Base-by-base conservation (phyloP, 164 flowering plant species). In the Aristolochia contorta region DNA sequence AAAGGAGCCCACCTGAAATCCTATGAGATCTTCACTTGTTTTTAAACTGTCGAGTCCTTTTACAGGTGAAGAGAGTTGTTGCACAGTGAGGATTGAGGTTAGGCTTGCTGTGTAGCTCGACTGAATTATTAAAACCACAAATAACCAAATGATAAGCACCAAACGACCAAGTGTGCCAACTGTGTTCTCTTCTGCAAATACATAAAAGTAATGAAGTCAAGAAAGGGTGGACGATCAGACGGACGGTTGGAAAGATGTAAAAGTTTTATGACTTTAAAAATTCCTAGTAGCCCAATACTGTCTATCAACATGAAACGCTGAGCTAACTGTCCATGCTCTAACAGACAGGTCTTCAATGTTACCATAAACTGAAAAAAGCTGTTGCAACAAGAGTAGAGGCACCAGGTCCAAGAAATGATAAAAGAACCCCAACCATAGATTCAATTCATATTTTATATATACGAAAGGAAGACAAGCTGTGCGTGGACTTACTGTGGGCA, bases 401-500 rank as follows among this genome's bases (percentile, higher is more conserved):
- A 6, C 43, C 43, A 8, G 43, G 43, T 37, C 43, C 43, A 15
- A 49, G 3, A 16, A 49, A 49, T 49, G 21, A 49, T 1, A 49
- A 4, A 37, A 37, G n/a, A 52, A 52, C 55, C 22, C 7, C 24
- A n/a, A 52, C 15, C 8, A 10, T 37, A 3, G 43, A 37, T 37
- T 10, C 43, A 37, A 10, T 37, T 37, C 43, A 7, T 37, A 8
- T 37, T 37, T 37, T 10, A 37, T 37, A 37, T 3, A 37, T 37
- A 37, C 12, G 10, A 8, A 37, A 6, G 43, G 43, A 37, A 37
- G 43, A 37, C 7, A 37, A 37, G 43, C 43, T 37, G 43, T 10
- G 0, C 7, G 43, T 8, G 43, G 3, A 85, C 97, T 87, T 72
- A 89, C 95, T 77, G 52, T 87, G 92, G 16, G 87, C 72, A 27